Evolutionary conservation across 305 asterid genomes (phyloP), one percentile per base, ranked within the genome.

Genomic region (Solanum hybrid): DNA sequence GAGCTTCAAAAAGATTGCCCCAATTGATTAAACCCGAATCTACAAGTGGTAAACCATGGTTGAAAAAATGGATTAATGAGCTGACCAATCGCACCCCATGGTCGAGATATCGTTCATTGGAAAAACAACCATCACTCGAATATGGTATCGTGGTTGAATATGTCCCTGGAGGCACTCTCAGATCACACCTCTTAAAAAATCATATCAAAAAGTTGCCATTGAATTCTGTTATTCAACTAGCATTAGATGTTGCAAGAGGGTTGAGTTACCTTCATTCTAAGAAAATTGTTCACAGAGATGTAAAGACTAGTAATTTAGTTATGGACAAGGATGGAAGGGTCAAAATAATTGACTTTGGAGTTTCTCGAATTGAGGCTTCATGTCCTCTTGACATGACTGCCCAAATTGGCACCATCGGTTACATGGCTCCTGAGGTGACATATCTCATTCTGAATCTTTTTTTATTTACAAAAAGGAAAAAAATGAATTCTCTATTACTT

Each of bases 1-100:
- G 97, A 57, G 97, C 97, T 29, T 92, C 95, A 46, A 94, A 93
- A 93, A 95, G 95, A 39, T 90, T 93, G 29, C 91, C 96, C 11
- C 86, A 94, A 77, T 18, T 57, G 24, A 35, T 92, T 20, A 93
- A 88, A 84, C 82, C 94, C 22, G 92, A 93, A 10, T 89, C 69
- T 2, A 91, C 91, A 91, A 91, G 88, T 46, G 94, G 93, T 16
- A 89, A 88, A 2, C 92, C 86, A 35, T 92, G 92, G 90, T 92
- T 89, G 95, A 93, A 0, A 94, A 95, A 71, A 11, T 71, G 20
- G 77, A 5, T 71, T 26, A 26, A 71, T 26, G 34, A 73, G 35
- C 10, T 26, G 20, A 73, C 10, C 16, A 73, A 26, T 26, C 7
- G 13, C 76, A 69, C 2, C 33, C 8, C 4, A 6, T 71, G 77